Evolutionary conservation across 1,284 basidiomycete species (phyloP).

Genomic region (Heterobasidion occidentale): DNA sequence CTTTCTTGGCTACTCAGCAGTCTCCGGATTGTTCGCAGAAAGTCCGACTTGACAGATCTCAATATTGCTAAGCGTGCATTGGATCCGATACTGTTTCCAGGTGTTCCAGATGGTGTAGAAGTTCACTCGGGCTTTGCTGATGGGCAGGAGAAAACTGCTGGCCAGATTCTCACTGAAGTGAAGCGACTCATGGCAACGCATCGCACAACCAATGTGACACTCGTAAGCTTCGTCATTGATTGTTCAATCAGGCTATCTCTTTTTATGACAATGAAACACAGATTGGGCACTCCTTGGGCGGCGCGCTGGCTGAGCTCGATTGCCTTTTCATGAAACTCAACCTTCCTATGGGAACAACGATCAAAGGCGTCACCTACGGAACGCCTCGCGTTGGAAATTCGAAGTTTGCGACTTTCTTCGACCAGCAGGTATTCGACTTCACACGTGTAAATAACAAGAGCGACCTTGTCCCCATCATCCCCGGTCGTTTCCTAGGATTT

Average conservation of each 20-base stretch:
- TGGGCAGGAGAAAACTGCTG: constrained; percentile 34
- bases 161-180: constrained; percentile 29
- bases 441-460: constrained; percentile 28
- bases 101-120: constrained; percentile 26
- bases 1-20: background rate
- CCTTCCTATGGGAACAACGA: constrained; percentile 22
- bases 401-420: constrained; percentile 23
- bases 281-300: constrained; percentile 33
- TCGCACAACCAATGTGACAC: constrained; percentile 26
- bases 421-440: constrained; percentile 24
- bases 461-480: constrained; percentile 32
- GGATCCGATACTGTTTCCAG: constrained; percentile 39
- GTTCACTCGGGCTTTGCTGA: constrained; percentile 43
- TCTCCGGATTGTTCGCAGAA: background rate
- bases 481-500: constrained; percentile 31
- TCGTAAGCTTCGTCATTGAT: constrained; percentile 17
- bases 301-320: constrained; percentile 31
- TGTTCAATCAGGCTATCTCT: background rate
- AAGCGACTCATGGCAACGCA: constrained; percentile 24
- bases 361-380: constrained; percentile 31
- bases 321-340: constrained; percentile 27
- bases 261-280: constrained; percentile 3
- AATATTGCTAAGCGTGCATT: constrained; percentile 25
- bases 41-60: constrained; percentile 34
- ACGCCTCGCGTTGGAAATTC: constrained; percentile 31